Base-by-base conservation (phyloP, 768 basidiomycete genomes). In the Kwoniella heveanensis region DNA sequence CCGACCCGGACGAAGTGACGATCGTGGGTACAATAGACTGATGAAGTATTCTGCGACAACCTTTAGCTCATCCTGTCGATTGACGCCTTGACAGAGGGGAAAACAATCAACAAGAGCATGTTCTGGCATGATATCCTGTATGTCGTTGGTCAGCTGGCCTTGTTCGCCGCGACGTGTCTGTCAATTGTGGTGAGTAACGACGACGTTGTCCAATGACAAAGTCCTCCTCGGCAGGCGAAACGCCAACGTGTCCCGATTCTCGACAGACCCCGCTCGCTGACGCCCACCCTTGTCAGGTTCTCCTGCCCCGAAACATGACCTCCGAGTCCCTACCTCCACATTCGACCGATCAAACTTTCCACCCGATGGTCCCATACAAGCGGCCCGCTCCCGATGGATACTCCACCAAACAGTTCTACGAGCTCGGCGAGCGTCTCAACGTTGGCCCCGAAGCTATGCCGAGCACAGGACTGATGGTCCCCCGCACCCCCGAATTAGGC, bases 251-350 rank as follows among this genome's bases (percentile, higher is more conserved):
- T n/a, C n/a, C n/a, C n/a, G n/a, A n/a, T n/a, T n/a, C n/a, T n/a
- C n/a, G n/a, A n/a, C n/a, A n/a, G n/a, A n/a, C n/a, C n/a, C n/a
- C 50, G 13, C 13, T 26, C 17, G 17, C 32, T 46, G 37, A 36
- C 32, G 13, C 6, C 32, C 32, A n/a, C 9, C 58, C n/a, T 17
- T n/a, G n/a, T 22, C 37, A 71, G 69, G 47, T 74, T 19, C 64
- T 74, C 15, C 58, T 74, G 19, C 73, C 73, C 1, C 68, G 73
- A 25, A 74, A 74, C 53, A 74, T 74, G 73, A 57, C 60, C 9
- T 57, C 66, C 25, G 73, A 74, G 46, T 69, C 70, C 1, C 51
- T 69, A 5, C 70, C 73, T 1, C 57, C 63, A 5, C 21, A 46
- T 8, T 7, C 25, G 10, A 56, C 58, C 44, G 48, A 61, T 22